phyloP scores from a whole-genome alignment of 768 basidiomycete species.

The Tulasnella sp. region DNA sequence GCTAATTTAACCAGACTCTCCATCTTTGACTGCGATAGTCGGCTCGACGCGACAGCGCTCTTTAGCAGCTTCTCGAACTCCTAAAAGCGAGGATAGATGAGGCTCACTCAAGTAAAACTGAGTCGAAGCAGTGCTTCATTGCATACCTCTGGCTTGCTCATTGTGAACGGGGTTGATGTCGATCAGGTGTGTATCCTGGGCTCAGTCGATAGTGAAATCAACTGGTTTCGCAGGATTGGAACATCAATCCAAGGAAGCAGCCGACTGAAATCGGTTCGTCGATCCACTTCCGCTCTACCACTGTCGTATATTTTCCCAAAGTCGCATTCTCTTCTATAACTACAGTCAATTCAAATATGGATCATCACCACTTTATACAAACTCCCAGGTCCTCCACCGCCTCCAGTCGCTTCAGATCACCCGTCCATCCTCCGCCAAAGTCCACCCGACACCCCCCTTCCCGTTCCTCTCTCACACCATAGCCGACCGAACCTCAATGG shows the following conservation, averaged over 20 bases:
- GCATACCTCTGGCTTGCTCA: constrained; percentile 9
- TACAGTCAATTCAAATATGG: too few relatives aligned
- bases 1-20: constrained; percentile 61
- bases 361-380: too few relatives aligned
- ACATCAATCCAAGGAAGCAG: too few relatives aligned
- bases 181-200: not conserved
- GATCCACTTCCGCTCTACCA: constrained; percentile 1
- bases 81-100: constrained; percentile 32
- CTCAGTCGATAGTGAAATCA: not conserved
- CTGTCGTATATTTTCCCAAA: too few relatives aligned
- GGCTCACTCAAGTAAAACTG: not conserved
- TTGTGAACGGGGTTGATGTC: not conserved
- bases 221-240: not conserved
- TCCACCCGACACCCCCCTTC: too few relatives aligned
- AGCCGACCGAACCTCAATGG: too few relatives aligned
- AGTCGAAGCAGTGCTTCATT: not conserved
- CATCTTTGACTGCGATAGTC: constrained; percentile 83
- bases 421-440: too few relatives aligned
- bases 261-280: too few relatives aligned
- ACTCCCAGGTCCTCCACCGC: too few relatives aligned
- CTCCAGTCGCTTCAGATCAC: too few relatives aligned
- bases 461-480: too few relatives aligned
- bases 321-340: too few relatives aligned
- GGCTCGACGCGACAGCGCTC: constrained; percentile 70
- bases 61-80: constrained; percentile 71